Conservation (phyloP, 805 yeast species). For the Candida tallmaniae region DNA sequence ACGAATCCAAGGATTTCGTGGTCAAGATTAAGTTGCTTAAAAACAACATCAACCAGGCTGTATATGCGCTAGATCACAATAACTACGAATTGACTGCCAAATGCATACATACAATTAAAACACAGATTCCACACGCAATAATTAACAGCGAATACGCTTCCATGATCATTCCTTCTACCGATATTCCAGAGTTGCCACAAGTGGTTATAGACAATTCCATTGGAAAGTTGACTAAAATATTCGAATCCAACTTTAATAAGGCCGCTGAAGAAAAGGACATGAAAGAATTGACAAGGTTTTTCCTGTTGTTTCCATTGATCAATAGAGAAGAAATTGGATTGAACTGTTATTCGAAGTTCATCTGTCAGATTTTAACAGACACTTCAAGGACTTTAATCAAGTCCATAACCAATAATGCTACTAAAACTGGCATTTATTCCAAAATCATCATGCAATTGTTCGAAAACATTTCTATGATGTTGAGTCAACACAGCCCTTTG, state of each 20-base stretch:
- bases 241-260: constrained; percentile 57
- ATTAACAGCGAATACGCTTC: constrained; percentile 66
- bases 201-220: constrained; percentile 56
- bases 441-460: constrained; percentile 63
- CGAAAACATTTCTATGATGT: constrained; percentile 78
- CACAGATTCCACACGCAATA: constrained; percentile 49
- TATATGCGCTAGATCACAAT: constrained; percentile 60
- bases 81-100: constrained; percentile 79
- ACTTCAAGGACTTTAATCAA: constrained; percentile 68
- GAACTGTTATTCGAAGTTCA: constrained; percentile 76
- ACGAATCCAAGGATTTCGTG: constrained; percentile 59
- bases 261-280: constrained; percentile 69
- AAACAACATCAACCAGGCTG: constrained; percentile 57
- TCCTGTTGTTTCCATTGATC: constrained; percentile 83
- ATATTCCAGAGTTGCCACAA: constrained; percentile 75
- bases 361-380: constrained; percentile 77
- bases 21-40: constrained; percentile 62
- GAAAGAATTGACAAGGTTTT: constrained; percentile 67
- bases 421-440: constrained; percentile 50
- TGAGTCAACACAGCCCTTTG: constrained; percentile 80
- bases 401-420: constrained; percentile 20
- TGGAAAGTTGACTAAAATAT: constrained; percentile 50
- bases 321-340: constrained; percentile 70
- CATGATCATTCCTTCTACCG: constrained; percentile 79
- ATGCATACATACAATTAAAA: constrained; percentile 44